Percentiles rank a stretch among this genome's conserved stretches.
These are phyloP conservation scores for Macrophomina phaseolina DNA, from an alignment of 2,329 filamentous ascomycete genomes.

Conservation along the genomic window DNA sequence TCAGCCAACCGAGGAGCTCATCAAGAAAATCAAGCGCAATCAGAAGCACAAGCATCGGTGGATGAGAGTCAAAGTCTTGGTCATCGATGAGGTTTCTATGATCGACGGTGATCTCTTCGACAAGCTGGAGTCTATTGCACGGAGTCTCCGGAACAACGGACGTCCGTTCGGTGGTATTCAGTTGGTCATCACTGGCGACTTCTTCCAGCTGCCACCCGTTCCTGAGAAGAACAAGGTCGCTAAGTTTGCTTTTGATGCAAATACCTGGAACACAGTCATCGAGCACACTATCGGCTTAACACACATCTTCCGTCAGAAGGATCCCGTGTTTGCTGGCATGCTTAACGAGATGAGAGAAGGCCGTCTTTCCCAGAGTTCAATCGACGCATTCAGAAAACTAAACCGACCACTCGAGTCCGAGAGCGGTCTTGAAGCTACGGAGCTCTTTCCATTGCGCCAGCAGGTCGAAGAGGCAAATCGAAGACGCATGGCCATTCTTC, in stretches of 20 bases:
- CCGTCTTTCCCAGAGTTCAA: conserved; percentile 75
- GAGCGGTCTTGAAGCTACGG: conserved; percentile 81
- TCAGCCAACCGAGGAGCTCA: conserved; percentile 76
- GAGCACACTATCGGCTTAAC: conserved; percentile 95
- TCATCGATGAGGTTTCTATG: conserved; percentile 98
- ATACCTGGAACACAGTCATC: conserved; percentile 89
- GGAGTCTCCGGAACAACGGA: conserved; percentile 85
- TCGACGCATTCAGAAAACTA: conserved; percentile 76
- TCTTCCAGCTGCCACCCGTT: conserved; percentile 95
- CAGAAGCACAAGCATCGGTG: conserved; percentile 86
- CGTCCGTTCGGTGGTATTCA: conserved; percentile 96
- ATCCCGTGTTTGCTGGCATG: conserved; percentile 89
- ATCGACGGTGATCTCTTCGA: conserved; percentile 97
- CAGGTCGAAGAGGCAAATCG: conserved; percentile 91
- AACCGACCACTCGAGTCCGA: conserved; percentile 69
- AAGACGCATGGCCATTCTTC: conserved; percentile 72
- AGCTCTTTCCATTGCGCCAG: conserved; percentile 87
- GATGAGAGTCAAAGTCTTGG: conserved; percentile 83
- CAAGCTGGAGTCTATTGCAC: conserved; percentile 88
- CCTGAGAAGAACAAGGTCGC: conserved; percentile 75
- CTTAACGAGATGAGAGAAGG: conserved; percentile 97
- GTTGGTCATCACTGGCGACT: conserved; percentile 93
- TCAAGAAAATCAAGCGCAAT: conserved; percentile 91
- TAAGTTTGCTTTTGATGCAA: conserved; percentile 92
- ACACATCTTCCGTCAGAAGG: conserved; percentile 94